Evolutionary conservation across 306 rosid genomes (phyloP), one percentile per base, ranked within the genome.

Genomic region (Trifolium dubium): DNA sequence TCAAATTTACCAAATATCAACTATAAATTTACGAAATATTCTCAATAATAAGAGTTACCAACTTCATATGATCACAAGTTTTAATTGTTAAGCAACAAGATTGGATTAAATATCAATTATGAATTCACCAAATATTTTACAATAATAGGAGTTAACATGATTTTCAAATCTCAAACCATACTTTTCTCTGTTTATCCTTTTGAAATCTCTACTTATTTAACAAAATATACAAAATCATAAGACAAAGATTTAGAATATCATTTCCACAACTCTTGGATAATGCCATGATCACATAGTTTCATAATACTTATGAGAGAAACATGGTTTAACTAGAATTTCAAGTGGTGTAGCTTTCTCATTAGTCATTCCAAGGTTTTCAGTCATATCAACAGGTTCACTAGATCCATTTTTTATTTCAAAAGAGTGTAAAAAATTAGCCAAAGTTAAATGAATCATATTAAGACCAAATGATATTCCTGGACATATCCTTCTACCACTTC

Each of bases 401-500:
- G 75, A 55, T 19, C 49, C 63, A 11, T 58, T 67, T 5, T 0
- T 11, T 1, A 76, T 67, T 31, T 76, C 74, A 76, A 76, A 76
- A 0, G 69, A 67, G 2, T 67, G 80, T 32, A 67, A 32, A 32
- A 76, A 67, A 28, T 43, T 76, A 17, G 74, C 80, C 35, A 76
- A 11, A 44, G 63, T 32, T 1, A 76, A 58, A 59, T 76, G 62
- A 32, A 67, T 3, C 17, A 78, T 64, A 1, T 41, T 67, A 63
- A 71, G 50, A 0, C 41, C 73, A 78, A 78, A 54, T 0, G 73
- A 53, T 43, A 64, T 17, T 70, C 72, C 81, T 0, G 81, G 80
- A 67, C 80, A 76, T n/a, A 41, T 55, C 23, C 79, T 65, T 43
- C 74, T 67, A 18, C 74, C 74, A 76, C 75, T 14, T 10, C 75